These are phyloP conservation scores for Suhomyces guaymorum DNA, from an alignment of 1,139 yeast species.

Conservation along the genomic window DNA sequence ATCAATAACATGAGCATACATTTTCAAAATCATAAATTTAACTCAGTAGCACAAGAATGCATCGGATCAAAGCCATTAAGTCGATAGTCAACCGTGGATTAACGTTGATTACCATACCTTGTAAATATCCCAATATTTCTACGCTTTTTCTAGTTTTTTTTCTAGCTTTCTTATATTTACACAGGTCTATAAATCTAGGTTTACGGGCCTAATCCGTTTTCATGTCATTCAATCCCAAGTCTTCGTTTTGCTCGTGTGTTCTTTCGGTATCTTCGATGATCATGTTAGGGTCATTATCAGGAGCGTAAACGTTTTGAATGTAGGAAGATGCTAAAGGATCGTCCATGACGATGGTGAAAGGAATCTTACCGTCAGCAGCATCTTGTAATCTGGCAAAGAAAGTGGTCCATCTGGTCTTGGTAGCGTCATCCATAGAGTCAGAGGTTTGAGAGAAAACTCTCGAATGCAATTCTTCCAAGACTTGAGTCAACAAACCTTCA, in stretches of 20 bases:
- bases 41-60: no score
- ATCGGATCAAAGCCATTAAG: no score
- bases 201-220: conserved; percentile 28
- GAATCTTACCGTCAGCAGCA: conserved; percentile 81
- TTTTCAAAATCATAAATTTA: no score
- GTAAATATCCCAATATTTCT: no score
- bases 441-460: conserved; percentile 85
- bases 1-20: no score
- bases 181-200: conserved; percentile 1
- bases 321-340: conserved; percentile 96
- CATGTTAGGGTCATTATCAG: conserved; percentile 97
- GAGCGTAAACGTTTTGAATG: conserved; percentile 96
- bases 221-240: conserved; percentile 87
- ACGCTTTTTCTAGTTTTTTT: no score
- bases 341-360: conserved; percentile 83
- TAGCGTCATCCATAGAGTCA: conserved; percentile 84
- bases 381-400: conserved; percentile 75
- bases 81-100: no score
- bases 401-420: conserved; percentile 75
- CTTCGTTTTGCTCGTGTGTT: conserved; percentile 84
- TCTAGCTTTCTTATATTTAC: not conserved
- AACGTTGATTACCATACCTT: no score
- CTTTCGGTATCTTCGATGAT: conserved; percentile 85
- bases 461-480: conserved; percentile 80
- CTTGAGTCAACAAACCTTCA: conserved; percentile 90